These are phyloP conservation scores for Leccinum truebloodii DNA, from an alignment of 768 basidiomycete genomes.

Conservation along the genomic window DNA sequence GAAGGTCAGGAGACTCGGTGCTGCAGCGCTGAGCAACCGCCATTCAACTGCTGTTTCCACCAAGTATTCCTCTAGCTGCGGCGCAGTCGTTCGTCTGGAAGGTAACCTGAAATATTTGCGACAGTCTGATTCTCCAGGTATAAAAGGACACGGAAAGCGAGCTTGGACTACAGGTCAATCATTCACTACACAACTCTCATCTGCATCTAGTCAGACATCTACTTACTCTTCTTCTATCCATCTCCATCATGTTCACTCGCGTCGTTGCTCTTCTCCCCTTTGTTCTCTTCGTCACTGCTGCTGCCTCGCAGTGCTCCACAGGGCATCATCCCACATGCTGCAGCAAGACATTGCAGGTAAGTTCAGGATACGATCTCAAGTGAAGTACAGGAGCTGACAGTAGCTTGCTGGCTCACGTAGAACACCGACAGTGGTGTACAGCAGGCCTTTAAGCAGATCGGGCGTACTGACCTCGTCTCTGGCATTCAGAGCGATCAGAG, in stretches of 20 bases:
- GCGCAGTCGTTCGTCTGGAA: no score
- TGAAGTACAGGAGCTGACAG: background rate
- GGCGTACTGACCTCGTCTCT: background rate
- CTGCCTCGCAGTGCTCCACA: background rate
- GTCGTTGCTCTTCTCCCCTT: background rate
- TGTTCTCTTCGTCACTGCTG: background rate
- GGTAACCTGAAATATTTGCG: no score
- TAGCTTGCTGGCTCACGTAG: background rate
- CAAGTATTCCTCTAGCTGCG: no score
- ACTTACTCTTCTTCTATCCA: background rate
- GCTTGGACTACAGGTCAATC: no score
- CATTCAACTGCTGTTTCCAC: no score
- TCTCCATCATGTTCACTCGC: background rate
- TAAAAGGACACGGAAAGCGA: no score
- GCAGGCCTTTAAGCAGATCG: background rate
- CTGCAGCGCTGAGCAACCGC: no score
- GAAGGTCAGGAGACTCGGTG: no score
- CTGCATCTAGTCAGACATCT: background rate
- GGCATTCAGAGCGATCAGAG: background rate
- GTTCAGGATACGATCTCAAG: background rate
- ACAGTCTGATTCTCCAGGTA: no score
- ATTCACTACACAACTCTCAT: background rate
- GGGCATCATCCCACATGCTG: background rate
- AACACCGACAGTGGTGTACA: background rate
- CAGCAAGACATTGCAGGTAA: background rate